Evolutionary conservation across 2,329 filamentous ascomycete species (phyloP).

Genomic region (Colletotrichum chrysophilum): DNA sequence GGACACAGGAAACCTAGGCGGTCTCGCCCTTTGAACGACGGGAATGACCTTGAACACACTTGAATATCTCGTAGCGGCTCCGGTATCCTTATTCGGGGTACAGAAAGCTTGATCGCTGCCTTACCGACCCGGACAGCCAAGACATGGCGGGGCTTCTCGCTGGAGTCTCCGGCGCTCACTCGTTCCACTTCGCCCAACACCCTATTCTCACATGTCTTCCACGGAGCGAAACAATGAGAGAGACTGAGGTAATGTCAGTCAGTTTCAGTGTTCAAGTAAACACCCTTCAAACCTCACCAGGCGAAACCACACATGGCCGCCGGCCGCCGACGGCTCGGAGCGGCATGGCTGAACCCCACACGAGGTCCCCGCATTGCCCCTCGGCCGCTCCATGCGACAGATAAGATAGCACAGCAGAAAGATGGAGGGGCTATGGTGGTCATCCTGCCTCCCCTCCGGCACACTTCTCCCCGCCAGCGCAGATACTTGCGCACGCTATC

Average conservation of each 20-base stretch:
- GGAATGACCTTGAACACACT: not conserved
- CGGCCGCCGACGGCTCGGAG: constrained; percentile 18
- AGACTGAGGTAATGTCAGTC: not conserved
- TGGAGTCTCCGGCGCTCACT: not conserved
- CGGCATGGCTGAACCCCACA: not conserved
- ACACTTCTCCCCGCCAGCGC: not conserved
- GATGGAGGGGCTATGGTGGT: not conserved
- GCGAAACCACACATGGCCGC: not conserved
- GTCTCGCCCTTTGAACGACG: not conserved
- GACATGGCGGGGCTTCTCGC: not conserved
- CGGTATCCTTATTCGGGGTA: not conserved
- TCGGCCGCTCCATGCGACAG: not conserved
- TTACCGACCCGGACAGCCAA: not conserved
- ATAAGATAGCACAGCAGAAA: not conserved
- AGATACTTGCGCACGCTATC: not conserved
- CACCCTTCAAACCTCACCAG: not conserved
- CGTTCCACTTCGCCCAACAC: not conserved
- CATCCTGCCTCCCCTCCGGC: not conserved
- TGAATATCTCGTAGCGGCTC: not conserved
- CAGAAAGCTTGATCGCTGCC: not conserved
- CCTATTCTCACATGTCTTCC: not conserved
- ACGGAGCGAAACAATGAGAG: not conserved
- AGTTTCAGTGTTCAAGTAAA: not conserved
- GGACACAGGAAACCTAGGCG: not conserved
- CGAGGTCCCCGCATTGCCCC: not conserved